A percentile compares a stretch with the other conserved stretches of the same genome.
Conservation (phyloP, 148 eudicot genomes). For the Gaultheria prostrata region DNA sequence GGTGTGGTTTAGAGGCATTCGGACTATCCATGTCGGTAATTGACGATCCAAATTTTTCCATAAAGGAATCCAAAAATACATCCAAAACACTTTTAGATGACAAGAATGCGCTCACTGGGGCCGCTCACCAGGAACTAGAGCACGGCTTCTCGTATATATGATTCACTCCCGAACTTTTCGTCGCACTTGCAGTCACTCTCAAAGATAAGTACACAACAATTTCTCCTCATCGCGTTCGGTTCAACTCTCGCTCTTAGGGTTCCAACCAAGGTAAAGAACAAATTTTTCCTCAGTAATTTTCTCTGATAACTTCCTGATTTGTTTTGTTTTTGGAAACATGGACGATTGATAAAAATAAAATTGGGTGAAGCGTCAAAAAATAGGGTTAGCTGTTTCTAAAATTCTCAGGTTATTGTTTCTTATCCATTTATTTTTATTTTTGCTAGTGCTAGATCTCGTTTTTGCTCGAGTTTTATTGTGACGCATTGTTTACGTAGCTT, state of each 20-base stretch:
- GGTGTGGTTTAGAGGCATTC: too few relatives aligned
- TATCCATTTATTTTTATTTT: not conserved
- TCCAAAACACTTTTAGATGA: too few relatives aligned
- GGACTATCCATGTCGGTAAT: too few relatives aligned
- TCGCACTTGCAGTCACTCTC: not conserved
- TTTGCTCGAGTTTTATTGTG: not conserved
- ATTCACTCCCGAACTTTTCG: not conserved
- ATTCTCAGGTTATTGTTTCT: not conserved
- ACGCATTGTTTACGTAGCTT: not conserved
- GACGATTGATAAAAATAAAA: not conserved
- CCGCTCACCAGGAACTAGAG: too few relatives aligned
- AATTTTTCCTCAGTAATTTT: not conserved
- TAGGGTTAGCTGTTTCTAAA: not conserved
- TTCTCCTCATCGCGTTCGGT: not conserved
- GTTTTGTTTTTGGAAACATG: not conserved
- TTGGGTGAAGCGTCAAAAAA: not conserved
- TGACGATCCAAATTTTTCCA: too few relatives aligned
- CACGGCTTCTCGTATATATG: not conserved
- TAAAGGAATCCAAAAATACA: too few relatives aligned
- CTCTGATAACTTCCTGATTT: not conserved
- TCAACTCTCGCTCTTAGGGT: not conserved
- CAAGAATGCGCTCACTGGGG: too few relatives aligned
- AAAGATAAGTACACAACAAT: too few relatives aligned
- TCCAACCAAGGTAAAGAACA: not conserved
- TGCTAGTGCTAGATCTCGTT: not conserved